Evolutionary conservation across 257 asterid genomes (phyloP).

Genomic region (Handroanthus guayacan): DNA sequence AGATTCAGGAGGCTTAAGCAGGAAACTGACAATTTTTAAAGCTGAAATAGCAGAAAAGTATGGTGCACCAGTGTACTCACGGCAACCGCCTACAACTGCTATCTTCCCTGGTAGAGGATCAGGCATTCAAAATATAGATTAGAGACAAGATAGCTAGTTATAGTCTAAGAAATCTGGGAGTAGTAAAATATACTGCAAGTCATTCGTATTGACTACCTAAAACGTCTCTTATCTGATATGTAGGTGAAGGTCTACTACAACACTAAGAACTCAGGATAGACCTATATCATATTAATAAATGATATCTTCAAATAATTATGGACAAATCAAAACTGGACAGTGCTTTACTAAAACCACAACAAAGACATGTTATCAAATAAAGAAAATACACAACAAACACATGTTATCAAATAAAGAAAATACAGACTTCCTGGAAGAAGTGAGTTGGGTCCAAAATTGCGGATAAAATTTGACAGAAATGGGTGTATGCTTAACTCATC

Average conservation of each 20-base stretch:
- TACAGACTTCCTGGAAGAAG: neutral
- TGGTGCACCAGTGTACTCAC: conserved; percentile 99
- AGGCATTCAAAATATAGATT: conserved; percentile 26
- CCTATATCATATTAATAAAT: neutral
- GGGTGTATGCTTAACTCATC: neutral
- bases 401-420: neutral
- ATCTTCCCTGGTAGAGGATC: conserved; percentile 77
- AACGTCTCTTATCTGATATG: neutral
- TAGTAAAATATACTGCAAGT: conserved; percentile 2
- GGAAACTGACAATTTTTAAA: conserved; percentile 79
- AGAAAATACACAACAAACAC: neutral
- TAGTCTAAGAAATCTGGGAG: neutral
- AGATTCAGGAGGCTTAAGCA: conserved; percentile 17
- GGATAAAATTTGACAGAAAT: neutral
- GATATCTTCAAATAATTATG: conserved; percentile 4
- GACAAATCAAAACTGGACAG: neutral
- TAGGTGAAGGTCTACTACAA: neutral
- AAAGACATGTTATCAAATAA: neutral
- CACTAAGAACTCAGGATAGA: neutral
- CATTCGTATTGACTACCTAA: neutral
- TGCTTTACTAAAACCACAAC: neutral
- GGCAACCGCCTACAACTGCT: conserved; percentile 98
- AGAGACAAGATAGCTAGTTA: neutral
- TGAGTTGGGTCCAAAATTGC: neutral
- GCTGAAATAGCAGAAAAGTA: conserved; percentile 97